Base-by-base conservation (phyloP, 2,329 filamentous ascomycete genomes). In the Xylaria sp. region DNA sequence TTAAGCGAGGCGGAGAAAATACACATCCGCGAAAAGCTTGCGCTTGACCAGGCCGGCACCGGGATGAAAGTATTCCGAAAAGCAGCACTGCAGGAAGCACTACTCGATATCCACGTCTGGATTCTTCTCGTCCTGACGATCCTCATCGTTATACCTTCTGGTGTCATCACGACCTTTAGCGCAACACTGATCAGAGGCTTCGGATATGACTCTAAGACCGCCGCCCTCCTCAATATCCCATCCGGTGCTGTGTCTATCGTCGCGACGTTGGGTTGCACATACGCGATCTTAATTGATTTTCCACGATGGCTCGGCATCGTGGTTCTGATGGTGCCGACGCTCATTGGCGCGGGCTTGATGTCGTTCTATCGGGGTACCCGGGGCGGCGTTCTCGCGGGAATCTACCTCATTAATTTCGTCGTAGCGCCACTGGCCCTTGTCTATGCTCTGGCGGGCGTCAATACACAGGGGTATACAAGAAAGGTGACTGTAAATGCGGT, bases 11-110 rank as follows among this genome's bases (percentile, higher is more conserved):
- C 74, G n/a, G 81, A 84, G 71, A 79, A 80, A 69, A 80, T 84
- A 6, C 81, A 81, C 0, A 80, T 87, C 26, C 77, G 87, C 40
- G 85, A 85, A 77, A 84, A 86, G 60, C 83, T 89, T 49, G 84
- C 83, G 42, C 81, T 84, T 65, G 89, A 90, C 77, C 84, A 89
- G 78, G 88, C 86, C 5, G 87, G 87, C 42, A 84, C 89, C 40
- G 81, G 83, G 60, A 87, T 83, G 72, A 84, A 82, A 70, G 83
- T 83, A 68, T 88, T 89, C 76, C 86, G 85, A 26, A 75, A 79
- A 66, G 81, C 80, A 70, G 85, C 89, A 74, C 80, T 89, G 5
- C 59, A 84, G 2, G 87, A 89, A 73, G 82, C 84, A 6, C 74
- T 88, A 0, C 58, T 77, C 23, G 86, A 88, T 71, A 80, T 82